Evolutionary conservation across 805 yeast species (phyloP), one percentile per base, ranked within the genome.

Genomic region (Lipomyces kockii): DNA sequence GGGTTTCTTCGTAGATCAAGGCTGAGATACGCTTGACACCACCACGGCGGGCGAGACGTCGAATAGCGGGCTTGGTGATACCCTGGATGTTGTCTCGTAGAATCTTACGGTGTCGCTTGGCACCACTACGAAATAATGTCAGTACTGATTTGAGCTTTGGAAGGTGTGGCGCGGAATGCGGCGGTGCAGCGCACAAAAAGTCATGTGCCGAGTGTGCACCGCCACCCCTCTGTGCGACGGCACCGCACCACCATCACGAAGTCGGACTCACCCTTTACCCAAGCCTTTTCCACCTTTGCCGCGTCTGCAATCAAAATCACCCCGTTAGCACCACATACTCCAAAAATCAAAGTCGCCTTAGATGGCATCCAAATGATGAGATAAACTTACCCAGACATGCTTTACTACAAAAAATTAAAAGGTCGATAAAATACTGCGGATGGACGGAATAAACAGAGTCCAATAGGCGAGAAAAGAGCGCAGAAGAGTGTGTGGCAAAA

Each of bases 11-110:
- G 87, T 94, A 94, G 82, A 94, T 94, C 81, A 93, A 86, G 82
- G 97, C 98, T 72, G 98, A 94, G 79, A 94, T 94, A 91, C 99
- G 97, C 90, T 94, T 94, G 81, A 94, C 99, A 93, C 99, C 99
- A 85, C 99, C 99, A 91, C 99, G 92, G 89, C 99, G 94, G 62
- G 99, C 99, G 79, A 94, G 89, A 91, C 99, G 94, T 87, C 99
- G 92, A 81, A 94, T 94, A 81, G 99, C 99, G 81, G 99, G 99
- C 88, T 94, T 94, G 73, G 99, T 94, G 82, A 94, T 94, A 88
- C 99, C 99, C 85, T 93, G 98, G 77, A 94, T 94, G 94, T 94
- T 94, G 84, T 95, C 99, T 88, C 98, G 93, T 75, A 93, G 87
- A 84, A 94, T 91, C 91, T 93, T 93, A 89, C 98, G 92, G 92